A percentile compares a stretch with the other conserved stretches of the same genome.
Evolutionary conservation across 345 rosid species (phyloP).

Genomic region (Laguncularia racemosa): DNA sequence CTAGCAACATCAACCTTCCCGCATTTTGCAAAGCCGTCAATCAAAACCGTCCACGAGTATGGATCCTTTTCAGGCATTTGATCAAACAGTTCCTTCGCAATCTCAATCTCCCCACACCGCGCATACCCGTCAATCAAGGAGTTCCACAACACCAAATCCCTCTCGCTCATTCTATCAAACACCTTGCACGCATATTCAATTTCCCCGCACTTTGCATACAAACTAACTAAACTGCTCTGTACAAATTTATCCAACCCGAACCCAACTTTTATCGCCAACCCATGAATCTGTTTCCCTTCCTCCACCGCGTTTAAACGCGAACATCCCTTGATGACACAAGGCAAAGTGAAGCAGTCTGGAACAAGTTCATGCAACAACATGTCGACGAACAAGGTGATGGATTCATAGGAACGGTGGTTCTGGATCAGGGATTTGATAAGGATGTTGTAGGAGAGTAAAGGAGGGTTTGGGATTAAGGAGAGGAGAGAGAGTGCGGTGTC

Average conservation of each 20-base stretch:
- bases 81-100: slow-evolving; percentile 34
- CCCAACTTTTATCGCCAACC: slow-evolving; percentile 40
- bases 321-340: slow-evolving; percentile 46
- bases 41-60: slow-evolving; percentile 40
- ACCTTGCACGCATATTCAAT: slow-evolving; percentile 31
- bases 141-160: slow-evolving; percentile 39
- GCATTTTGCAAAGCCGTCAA: slow-evolving; percentile 37
- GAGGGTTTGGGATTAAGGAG: slow-evolving; percentile 21
- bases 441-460: slow-evolving; percentile 34
- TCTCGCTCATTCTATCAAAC: slow-evolving; percentile 36
- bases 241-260: slow-evolving; percentile 42
- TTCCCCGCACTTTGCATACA: slow-evolving; percentile 35
- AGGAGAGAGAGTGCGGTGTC: slow-evolving; percentile 39
- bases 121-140: slow-evolving; percentile 43
- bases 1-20: slow-evolving; percentile 32
- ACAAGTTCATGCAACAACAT: slow-evolving; percentile 12
- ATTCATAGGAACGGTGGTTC: slow-evolving; percentile 39
- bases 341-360: slow-evolving; percentile 45
- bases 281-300: slow-evolving; percentile 61
- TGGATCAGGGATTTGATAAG: slow-evolving; percentile 35
- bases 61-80: slow-evolving; percentile 42
- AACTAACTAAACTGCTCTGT: slow-evolving; percentile 45
- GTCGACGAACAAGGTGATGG: slow-evolving; percentile 25
- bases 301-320: slow-evolving; percentile 29
- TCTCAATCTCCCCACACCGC: slow-evolving; percentile 28